A percentile compares a stretch with the other conserved stretches of the same genome.
phyloP scores from a whole-genome alignment of 495 filamentous ascomycete genomes.

The Lichenothelia convexa region DNA sequence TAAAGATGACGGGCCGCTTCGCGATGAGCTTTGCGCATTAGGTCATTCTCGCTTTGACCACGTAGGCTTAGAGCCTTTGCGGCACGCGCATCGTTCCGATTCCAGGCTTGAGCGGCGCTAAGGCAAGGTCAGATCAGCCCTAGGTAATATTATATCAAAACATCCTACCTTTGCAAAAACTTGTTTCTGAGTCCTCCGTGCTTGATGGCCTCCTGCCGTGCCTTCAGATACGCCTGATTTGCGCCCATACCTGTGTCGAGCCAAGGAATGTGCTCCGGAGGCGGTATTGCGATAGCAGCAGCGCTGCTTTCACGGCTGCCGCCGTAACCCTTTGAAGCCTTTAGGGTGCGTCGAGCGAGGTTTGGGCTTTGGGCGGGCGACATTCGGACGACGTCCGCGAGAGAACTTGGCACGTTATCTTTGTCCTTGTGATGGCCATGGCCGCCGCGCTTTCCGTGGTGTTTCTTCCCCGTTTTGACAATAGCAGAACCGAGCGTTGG shows the following conservation, averaged over 20 bases:
- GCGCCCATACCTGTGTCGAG: conserved; percentile 80
- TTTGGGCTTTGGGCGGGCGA: conserved; percentile 48
- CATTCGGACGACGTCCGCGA: conserved; percentile 59
- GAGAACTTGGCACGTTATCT: conserved; percentile 16
- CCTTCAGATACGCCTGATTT: conserved; percentile 88
- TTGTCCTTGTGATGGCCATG: conserved; percentile 49
- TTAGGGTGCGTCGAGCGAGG: conserved; percentile 2
- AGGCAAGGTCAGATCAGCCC: conserved; percentile 10
- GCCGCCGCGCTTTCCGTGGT: conserved; percentile 72
- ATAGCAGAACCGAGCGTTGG: conserved; percentile 74
- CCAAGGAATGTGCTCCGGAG: conserved; percentile 91
- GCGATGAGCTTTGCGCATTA: conserved; percentile 93
- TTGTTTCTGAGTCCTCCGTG: conserved; percentile 93
- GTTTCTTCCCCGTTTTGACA: conserved; percentile 65
- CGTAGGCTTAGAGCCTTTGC: conserved; percentile 88
- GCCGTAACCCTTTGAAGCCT: conserved; percentile 28
- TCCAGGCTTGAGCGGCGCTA: conserved; percentile 99
- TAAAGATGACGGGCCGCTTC: conserved; percentile 85
- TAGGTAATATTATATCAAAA: not conserved
- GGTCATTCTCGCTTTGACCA: conserved; percentile 87
- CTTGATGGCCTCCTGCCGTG: conserved; percentile 83
- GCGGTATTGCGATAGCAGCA: conserved; percentile 63
- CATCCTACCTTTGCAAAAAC: conserved; percentile 72
- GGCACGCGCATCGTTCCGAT: conserved; percentile 88
- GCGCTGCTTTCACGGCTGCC: conserved; percentile 57